Percentiles rank a stretch among this genome's conserved stretches.
These are phyloP conservation scores for Phialocephala sp. DNA, from an alignment of 2,329 filamentous ascomycete species.

Conservation along the genomic window DNA sequence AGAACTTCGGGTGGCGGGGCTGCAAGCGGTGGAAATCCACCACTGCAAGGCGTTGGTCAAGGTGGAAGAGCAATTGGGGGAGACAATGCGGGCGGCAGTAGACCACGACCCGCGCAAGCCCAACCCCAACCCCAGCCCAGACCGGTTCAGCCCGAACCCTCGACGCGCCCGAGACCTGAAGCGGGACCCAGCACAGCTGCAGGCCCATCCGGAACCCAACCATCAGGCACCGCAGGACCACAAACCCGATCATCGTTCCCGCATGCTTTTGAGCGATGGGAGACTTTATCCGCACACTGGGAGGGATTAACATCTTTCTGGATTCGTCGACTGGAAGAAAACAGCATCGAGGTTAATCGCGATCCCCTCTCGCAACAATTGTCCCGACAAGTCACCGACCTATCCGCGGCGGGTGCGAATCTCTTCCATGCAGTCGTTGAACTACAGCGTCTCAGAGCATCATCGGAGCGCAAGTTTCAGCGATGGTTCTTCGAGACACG, in stretches of 20 bases:
- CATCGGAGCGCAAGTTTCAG: slow-evolving; percentile 96
- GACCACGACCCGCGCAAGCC: slow-evolving; percentile 40
- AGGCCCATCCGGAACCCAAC: slow-evolving; percentile 19
- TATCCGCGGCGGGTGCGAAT: slow-evolving; percentile 97
- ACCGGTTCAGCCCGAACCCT: slow-evolving; percentile 27
- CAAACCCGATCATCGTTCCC: slow-evolving; percentile 75
- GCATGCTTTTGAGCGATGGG: slow-evolving; percentile 97
- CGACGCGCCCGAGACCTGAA: slow-evolving; percentile 26
- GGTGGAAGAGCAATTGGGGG: slow-evolving; percentile 37
- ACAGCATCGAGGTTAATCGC: slow-evolving; percentile 81
- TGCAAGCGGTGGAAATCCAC: slow-evolving; percentile 29
- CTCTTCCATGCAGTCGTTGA: slow-evolving; percentile 98
- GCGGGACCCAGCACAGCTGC: slow-evolving; percentile 21
- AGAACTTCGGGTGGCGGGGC: slow-evolving; percentile 36
- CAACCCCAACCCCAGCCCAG: slow-evolving; percentile 32
- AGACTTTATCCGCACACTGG: slow-evolving; percentile 96
- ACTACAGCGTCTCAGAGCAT: slow-evolving; percentile 88
- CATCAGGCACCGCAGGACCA: slow-evolving; percentile 28
- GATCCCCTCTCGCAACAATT: slow-evolving; percentile 88
- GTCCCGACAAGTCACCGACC: slow-evolving; percentile 90
- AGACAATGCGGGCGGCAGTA: slow-evolving; percentile 36
- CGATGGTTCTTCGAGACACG: slow-evolving; percentile 98
- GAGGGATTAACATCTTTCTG: slow-evolving; percentile 97
- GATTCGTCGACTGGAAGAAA: slow-evolving; percentile 91
- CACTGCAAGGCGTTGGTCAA: slow-evolving; percentile 38